Conservation (phyloP, 2,329 filamentous ascomycete genomes). For the Fusarium sp. region DNA sequence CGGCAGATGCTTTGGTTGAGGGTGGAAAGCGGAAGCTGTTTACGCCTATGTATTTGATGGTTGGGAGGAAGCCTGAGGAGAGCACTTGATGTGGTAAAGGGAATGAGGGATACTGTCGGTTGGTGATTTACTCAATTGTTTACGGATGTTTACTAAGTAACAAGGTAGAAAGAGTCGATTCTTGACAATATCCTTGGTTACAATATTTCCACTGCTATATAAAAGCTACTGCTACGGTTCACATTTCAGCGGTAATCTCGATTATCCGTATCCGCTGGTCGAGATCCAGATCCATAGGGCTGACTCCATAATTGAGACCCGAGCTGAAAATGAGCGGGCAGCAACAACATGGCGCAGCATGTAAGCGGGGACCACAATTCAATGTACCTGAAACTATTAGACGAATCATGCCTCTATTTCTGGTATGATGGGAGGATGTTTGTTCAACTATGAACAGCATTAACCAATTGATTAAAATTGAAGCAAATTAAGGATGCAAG, state of each 20-base stretch:
- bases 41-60: constrained; percentile 87
- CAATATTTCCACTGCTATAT: background rate
- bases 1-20: constrained; percentile 83
- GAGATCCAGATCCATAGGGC: constrained; percentile 5
- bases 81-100: background rate
- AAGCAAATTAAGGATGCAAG: background rate
- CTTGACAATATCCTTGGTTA: too few relatives aligned
- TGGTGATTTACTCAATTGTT: too few relatives aligned
- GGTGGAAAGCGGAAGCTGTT: constrained; percentile 88
- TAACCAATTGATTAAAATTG: background rate
- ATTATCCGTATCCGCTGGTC: background rate
- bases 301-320: background rate
- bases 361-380: background rate
- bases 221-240: too few relatives aligned
- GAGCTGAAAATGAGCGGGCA: constrained; percentile 1
- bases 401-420: background rate
- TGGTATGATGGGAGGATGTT: background rate
- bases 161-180: too few relatives aligned
- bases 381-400: background rate
- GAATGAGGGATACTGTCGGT: background rate
- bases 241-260: background rate
- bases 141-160: too few relatives aligned
- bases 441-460: background rate
- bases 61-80: constrained; percentile 14
- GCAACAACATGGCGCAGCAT: background rate